Evolutionary conservation across 805 yeast species (phyloP).

Genomic region (Candida nanaspora): DNA sequence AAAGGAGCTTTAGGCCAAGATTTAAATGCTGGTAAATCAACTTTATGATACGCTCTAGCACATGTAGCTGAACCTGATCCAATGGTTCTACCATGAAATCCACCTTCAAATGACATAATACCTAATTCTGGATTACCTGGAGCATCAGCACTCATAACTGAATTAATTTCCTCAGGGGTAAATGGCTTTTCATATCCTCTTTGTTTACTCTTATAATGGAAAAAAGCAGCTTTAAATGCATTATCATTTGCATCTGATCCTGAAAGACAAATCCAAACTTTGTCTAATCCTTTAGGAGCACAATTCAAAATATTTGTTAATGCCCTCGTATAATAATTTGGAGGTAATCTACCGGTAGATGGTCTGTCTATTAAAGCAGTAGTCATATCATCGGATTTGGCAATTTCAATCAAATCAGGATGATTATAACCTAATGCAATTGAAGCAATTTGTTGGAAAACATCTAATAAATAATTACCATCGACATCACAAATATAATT

Average conservation of each 20-base stretch:
- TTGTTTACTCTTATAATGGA: conserved; percentile 63
- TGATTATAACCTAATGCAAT: conserved; percentile 85
- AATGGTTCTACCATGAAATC: conserved; percentile 93
- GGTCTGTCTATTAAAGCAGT: conserved; percentile 77
- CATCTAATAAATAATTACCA: conserved; percentile 68
- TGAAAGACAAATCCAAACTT: conserved; percentile 67
- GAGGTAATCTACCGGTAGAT: conserved; percentile 77
- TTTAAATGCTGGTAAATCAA: conserved; percentile 86
- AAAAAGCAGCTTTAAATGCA: conserved; percentile 81
- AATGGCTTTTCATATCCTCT: conserved; percentile 60
- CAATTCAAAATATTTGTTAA: conserved; percentile 56
- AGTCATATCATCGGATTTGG: conserved; percentile 61
- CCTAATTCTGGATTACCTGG: conserved; percentile 91
- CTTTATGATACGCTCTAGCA: conserved; percentile 91
- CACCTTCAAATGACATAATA: conserved; percentile 76
- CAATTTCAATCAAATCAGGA: conserved; percentile 64
- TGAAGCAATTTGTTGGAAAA: conserved; percentile 79
- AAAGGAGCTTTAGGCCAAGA: conserved; percentile 93
- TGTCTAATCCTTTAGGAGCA: conserved; percentile 73
- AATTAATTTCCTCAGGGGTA: conserved; percentile 56
- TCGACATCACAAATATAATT: conserved; percentile 78
- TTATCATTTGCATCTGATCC: conserved; percentile 78
- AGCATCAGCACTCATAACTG: conserved; percentile 72
- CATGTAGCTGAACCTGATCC: conserved; percentile 89
- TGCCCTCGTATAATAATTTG: conserved; percentile 43